A percentile compares a stretch with the other conserved stretches of the same genome.
Conservation (phyloP, 441 rosid genomes). For the Populus hybrid region DNA sequence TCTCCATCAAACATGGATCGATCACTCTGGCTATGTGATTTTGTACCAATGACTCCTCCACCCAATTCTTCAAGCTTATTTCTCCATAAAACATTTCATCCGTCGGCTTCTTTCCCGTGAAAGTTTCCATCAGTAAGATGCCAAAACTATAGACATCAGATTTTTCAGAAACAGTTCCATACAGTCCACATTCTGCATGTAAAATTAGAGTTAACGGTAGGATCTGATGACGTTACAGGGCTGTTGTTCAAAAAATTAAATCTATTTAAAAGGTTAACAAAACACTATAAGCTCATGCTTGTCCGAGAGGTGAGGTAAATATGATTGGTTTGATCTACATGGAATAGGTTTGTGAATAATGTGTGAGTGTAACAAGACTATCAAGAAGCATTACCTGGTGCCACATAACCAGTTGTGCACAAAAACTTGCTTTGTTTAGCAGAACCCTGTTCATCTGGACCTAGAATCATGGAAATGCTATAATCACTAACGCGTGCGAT, state of each 20-base stretch:
- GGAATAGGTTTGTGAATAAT: too few relatives aligned
- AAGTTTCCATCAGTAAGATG: conserved; percentile 14
- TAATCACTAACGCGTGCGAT: conserved; percentile 8
- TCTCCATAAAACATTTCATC: conserved; percentile 8
- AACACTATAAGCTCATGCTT: too few relatives aligned
- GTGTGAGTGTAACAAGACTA: too few relatives aligned
- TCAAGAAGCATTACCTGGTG: conserved; percentile 15
- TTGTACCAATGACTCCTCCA: background rate
- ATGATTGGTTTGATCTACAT: too few relatives aligned
- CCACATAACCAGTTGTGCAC: conserved; percentile 13
- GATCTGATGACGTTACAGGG: too few relatives aligned
- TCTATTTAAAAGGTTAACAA: too few relatives aligned
- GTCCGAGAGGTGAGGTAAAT: too few relatives aligned
- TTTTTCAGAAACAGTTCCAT: conserved; percentile 6
- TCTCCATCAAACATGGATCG: conserved; percentile 13
- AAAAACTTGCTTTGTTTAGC: background rate
- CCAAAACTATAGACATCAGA: conserved; percentile 19
- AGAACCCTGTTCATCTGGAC: background rate
- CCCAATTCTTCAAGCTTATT: conserved; percentile 15
- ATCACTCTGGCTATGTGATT: background rate
- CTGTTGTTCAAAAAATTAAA: too few relatives aligned
- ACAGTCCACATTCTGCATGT: conserved; percentile 7
- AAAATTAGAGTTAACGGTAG: background rate
- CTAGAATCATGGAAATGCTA: background rate
- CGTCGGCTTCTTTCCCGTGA: conserved; percentile 17